Conservation (phyloP, 1,284 basidiomycete genomes). For the Rhodotorula sp. region DNA sequence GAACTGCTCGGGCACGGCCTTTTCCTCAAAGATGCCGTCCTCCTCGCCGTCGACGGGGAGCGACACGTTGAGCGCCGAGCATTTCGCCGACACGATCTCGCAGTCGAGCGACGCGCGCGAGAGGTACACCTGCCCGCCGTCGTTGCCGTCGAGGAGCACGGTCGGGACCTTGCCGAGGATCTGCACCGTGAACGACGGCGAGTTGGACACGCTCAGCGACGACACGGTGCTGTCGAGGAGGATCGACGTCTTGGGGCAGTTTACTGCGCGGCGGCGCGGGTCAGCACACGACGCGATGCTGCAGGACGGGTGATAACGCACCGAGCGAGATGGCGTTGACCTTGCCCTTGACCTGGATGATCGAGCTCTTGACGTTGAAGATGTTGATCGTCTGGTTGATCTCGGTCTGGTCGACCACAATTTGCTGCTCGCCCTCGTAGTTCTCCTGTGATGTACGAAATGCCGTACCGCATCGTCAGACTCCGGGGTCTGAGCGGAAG, state of each 20-base stretch:
- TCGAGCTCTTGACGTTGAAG: slow-evolving; percentile 88
- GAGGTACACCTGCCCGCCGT: slow-evolving; percentile 92
- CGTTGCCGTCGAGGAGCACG: slow-evolving; percentile 89
- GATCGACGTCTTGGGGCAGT: slow-evolving; percentile 84
- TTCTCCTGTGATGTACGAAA: slow-evolving; percentile 67
- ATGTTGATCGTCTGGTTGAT: slow-evolving; percentile 85
- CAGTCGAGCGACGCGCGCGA: slow-evolving; percentile 74
- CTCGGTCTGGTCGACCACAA: slow-evolving; percentile 77
- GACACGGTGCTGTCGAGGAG: slow-evolving; percentile 91
- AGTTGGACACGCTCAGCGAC: slow-evolving; percentile 80
- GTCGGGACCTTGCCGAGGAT: slow-evolving; percentile 88
- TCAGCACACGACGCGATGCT: neutral
- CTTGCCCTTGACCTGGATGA: slow-evolving; percentile 87
- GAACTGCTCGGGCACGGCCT: slow-evolving; percentile 93
- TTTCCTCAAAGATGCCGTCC: slow-evolving; percentile 88
- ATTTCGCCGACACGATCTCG: slow-evolving; percentile 94
- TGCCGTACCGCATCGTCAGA: neutral
- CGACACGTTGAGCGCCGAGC: slow-evolving; percentile 89
- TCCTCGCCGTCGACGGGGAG: slow-evolving; percentile 84
- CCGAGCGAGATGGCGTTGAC: slow-evolving; percentile 90
- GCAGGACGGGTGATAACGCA: slow-evolving; percentile 52
- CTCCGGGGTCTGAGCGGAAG: neutral
- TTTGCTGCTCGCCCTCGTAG: slow-evolving; percentile 75
- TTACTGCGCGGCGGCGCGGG: slow-evolving; percentile 59
- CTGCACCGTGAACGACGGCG: slow-evolving; percentile 90